Percentiles rank a stretch among this genome's conserved stretches.
These are phyloP conservation scores for Selaginella tamariscina DNA, from an alignment of 75 land plant species.

Conservation along the genomic window DNA sequence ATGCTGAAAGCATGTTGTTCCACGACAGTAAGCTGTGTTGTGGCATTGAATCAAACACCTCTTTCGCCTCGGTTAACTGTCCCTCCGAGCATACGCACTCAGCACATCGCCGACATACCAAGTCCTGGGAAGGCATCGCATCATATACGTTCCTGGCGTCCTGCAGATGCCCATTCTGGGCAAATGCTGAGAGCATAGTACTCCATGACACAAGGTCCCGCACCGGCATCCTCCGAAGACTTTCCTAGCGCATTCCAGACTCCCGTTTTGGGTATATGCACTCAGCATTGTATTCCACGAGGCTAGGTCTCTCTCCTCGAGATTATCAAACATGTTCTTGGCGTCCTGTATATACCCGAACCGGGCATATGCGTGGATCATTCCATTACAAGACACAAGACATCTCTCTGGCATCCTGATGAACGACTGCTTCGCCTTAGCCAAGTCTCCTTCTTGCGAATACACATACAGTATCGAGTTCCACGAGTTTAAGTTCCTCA, in stretches of 20 bases:
- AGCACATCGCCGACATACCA: not conserved
- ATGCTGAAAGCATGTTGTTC: not conserved
- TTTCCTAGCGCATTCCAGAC: not conserved
- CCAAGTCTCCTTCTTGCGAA: slow-evolving; percentile 3
- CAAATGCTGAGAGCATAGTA: not conserved
- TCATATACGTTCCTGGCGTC: not conserved
- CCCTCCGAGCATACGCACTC: not conserved
- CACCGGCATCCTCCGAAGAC: not conserved
- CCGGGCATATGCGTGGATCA: not conserved
- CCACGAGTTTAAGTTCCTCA: not conserved
- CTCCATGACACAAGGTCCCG: not conserved
- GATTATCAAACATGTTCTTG: not conserved
- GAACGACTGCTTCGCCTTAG: not conserved
- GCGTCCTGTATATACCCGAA: not conserved
- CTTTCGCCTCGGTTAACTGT: not conserved
- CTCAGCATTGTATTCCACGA: not conserved
- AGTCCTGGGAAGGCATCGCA: not conserved
- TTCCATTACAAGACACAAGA: not conserved
- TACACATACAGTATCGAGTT: not conserved
- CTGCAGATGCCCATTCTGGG: not conserved
- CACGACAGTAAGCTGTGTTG: not conserved
- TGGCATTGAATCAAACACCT: not conserved
- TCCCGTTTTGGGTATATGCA: not conserved
- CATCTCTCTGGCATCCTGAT: not conserved
- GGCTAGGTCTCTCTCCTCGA: not conserved